phyloP scores from a whole-genome alignment of 805 yeast genomes.

The Pichia eremophila region DNA sequence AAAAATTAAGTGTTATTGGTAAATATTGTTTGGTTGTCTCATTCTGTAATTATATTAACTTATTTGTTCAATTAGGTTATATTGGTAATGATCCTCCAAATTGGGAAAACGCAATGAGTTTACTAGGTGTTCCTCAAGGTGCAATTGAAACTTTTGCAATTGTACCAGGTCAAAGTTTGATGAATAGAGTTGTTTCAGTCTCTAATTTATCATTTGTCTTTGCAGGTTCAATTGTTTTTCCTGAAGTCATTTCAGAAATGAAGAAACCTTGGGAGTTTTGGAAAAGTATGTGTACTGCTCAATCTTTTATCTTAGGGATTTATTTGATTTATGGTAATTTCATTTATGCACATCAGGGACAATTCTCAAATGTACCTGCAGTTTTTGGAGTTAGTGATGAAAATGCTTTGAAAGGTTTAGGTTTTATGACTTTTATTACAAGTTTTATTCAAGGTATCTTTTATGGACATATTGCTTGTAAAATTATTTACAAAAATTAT shows the following conservation, averaged over 20 bases:
- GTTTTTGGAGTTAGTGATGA: slow-evolving; percentile 31
- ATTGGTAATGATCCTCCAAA: slow-evolving; percentile 11
- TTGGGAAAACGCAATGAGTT: slow-evolving; percentile 13
- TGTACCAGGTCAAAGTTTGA: slow-evolving; percentile 12
- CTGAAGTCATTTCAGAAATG: slow-evolving; percentile 41
- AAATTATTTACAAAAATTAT: slow-evolving; percentile 34
- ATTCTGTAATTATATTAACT: slow-evolving; percentile 11
- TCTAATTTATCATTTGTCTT: slow-evolving; percentile 39
- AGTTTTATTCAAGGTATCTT: slow-evolving; percentile 36
- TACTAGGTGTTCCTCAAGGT: slow-evolving; percentile 16
- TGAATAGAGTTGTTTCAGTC: slow-evolving; percentile 28
- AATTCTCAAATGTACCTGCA: slow-evolving; percentile 34
- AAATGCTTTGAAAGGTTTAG: slow-evolving; percentile 27
- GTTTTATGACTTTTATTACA: slow-evolving; percentile 28
- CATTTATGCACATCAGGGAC: slow-evolving; percentile 37
- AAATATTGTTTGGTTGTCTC: slow-evolving; percentile 14
- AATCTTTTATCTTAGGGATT: slow-evolving; percentile 29
- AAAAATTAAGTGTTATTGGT: slow-evolving; percentile 29
- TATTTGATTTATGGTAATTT: slow-evolving; percentile 35
- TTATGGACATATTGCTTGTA: slow-evolving; percentile 38
- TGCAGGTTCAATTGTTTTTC: slow-evolving; percentile 43
- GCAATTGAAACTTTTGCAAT: slow-evolving; percentile 11
- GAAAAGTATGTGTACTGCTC: slow-evolving; percentile 37
- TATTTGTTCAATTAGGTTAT: slow-evolving; percentile 14
- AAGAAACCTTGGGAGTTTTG: slow-evolving; percentile 38